phyloP scores from a whole-genome alignment of 2,329 filamentous ascomycete species.

The Fonsecaea erecta region DNA sequence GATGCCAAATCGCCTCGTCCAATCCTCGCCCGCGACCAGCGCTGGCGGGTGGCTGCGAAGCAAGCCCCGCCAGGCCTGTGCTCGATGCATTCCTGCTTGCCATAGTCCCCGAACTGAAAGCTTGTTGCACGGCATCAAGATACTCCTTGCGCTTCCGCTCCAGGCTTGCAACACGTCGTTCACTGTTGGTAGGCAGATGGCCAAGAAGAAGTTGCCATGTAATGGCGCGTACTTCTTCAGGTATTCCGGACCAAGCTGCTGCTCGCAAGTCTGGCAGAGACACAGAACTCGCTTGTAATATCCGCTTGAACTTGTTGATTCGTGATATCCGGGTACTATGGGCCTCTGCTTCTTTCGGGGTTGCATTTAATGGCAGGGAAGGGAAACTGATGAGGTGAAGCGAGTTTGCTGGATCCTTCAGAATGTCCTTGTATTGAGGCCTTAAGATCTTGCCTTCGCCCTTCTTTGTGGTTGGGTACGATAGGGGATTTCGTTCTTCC shows the following conservation, averaged over 20 bases:
- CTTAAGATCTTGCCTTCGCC: constrained; percentile 92
- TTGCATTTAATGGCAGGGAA: constrained; percentile 71
- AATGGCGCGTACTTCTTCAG: constrained; percentile 94
- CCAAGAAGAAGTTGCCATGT: constrained; percentile 97
- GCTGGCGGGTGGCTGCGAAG: constrained; percentile 50
- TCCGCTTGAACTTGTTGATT: constrained; percentile 98
- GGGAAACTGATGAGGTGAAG: constrained; percentile 92
- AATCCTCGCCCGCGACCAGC: constrained; percentile 71
- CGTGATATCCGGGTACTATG: constrained; percentile 86
- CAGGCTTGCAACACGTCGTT: constrained; percentile 83
- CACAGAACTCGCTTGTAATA: constrained; percentile 90
- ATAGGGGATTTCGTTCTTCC: constrained; percentile 79
- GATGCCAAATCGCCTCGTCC: constrained; percentile 98
- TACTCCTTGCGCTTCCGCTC: constrained; percentile 97
- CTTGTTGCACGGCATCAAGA: constrained; percentile 80
- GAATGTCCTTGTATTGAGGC: constrained; percentile 96
- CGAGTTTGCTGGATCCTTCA: constrained; percentile 86
- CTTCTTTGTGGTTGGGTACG: constrained; percentile 87
- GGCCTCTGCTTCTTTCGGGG: constrained; percentile 81
- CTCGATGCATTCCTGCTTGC: constrained; percentile 27
- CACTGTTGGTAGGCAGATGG: constrained; percentile 95
- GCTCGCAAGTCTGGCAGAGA: constrained; percentile 80
- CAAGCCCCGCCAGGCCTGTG: constrained; percentile 44
- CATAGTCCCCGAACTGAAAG: constrained; percentile 61
- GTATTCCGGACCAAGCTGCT: constrained; percentile 91